Evolutionary conservation across 345 rosid species (phyloP).

Genomic region (Luvunga scandens): DNA sequence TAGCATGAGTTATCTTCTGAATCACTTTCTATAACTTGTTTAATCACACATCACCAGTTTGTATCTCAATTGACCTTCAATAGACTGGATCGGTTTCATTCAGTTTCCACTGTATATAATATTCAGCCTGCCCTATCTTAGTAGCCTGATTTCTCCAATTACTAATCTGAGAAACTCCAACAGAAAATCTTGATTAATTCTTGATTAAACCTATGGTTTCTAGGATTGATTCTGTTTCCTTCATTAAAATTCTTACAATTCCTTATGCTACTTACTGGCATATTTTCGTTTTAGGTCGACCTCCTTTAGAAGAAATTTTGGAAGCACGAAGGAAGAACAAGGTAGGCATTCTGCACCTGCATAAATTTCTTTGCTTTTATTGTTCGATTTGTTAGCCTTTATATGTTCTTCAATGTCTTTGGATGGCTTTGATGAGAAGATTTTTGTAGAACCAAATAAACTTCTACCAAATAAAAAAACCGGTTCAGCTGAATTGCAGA

Average conservation of each 20-base stretch:
- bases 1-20: neutral
- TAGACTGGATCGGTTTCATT: neutral
- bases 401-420: neutral
- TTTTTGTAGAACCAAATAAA: neutral
- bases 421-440: neutral
- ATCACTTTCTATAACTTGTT: neutral
- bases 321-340: constrained; percentile 62
- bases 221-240: neutral
- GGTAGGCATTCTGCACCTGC: constrained; percentile 31
- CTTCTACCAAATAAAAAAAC: neutral
- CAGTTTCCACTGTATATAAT: neutral
- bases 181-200: neutral
- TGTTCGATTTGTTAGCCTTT: neutral
- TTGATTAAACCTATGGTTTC: neutral
- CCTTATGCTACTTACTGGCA: neutral
- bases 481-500: neutral
- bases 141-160: neutral
- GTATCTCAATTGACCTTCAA: neutral
- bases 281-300: constrained; percentile 55
- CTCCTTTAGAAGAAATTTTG: constrained; percentile 59
- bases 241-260: neutral
- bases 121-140: neutral
- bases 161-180: neutral
- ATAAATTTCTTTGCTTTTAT: neutral
- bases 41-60: neutral